phyloP scores from a whole-genome alignment of 2,329 filamentous ascomycete species.

The Penicillium sp. region DNA sequence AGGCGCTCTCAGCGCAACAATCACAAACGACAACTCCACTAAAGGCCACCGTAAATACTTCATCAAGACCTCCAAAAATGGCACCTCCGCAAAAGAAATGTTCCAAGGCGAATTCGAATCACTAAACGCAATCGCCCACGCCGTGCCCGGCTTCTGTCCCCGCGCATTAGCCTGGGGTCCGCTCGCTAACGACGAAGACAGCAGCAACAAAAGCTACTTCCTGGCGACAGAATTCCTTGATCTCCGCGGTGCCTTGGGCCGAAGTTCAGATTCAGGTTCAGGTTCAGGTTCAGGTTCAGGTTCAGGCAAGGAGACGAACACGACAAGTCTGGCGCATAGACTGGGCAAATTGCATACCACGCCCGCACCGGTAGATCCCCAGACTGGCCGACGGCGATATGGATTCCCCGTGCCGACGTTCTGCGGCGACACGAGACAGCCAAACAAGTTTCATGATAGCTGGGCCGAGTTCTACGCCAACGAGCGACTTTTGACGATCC shows the following conservation, averaged over 20 bases:
- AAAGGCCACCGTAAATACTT: slow-evolving; percentile 40
- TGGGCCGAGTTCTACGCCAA: slow-evolving; percentile 90
- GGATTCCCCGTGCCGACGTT: slow-evolving; percentile 85
- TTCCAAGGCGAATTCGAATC: slow-evolving; percentile 74
- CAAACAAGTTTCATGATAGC: slow-evolving; percentile 69
- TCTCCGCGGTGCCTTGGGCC: slow-evolving; percentile 51
- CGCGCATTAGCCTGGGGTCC: slow-evolving; percentile 71
- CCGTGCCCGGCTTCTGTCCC: slow-evolving; percentile 75
- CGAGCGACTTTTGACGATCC: slow-evolving; percentile 68
- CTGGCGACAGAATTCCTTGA: slow-evolving; percentile 80
- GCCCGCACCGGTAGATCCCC: slow-evolving; percentile 58
- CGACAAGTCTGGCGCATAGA: slow-evolving; percentile 67
- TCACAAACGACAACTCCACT: slow-evolving; percentile 22
- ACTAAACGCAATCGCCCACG: slow-evolving; percentile 74
- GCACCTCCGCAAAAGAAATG: slow-evolving; percentile 40
- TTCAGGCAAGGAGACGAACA: slow-evolving; percentile 42
- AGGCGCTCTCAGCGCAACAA: slow-evolving; percentile 39
- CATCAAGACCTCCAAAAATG: slow-evolving; percentile 41
- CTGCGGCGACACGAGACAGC: slow-evolving; percentile 81
- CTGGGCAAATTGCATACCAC: slow-evolving; percentile 77
- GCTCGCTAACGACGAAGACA: slow-evolving; percentile 38
- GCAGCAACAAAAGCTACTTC: slow-evolving; percentile 43
- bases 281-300: slow-evolving; percentile 36
- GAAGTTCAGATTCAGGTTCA: slow-evolving; percentile 41
- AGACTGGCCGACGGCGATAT: slow-evolving; percentile 57